Conservation (phyloP, 2,329 filamentous ascomycete genomes). For the Trichoderma sp. region DNA sequence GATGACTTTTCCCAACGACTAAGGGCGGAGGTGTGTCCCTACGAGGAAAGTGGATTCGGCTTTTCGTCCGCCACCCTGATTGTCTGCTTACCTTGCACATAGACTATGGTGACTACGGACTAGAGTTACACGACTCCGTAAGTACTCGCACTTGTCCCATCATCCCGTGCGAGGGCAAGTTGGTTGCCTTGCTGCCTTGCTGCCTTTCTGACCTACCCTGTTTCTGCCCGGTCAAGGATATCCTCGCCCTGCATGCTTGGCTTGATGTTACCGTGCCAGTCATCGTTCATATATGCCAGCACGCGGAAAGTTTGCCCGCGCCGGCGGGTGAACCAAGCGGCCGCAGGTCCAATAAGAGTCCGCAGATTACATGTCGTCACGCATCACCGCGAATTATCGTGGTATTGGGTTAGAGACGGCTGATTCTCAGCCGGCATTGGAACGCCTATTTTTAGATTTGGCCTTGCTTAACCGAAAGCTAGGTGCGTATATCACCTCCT, state of each 20-base stretch:
- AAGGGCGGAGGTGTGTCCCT: constrained; percentile 11
- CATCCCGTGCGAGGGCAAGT: background rate
- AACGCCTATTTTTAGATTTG: constrained; percentile 11
- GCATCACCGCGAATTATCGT: background rate
- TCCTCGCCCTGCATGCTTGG: background rate
- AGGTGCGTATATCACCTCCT: background rate
- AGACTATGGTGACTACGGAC: background rate
- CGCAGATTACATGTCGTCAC: constrained; percentile 1
- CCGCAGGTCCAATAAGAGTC: constrained; percentile 16
- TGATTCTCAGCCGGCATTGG: background rate
- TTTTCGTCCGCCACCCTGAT: background rate
- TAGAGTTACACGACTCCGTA: background rate
- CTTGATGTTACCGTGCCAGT: background rate
- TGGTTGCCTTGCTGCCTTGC: background rate
- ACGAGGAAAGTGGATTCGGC: constrained; percentile 7
- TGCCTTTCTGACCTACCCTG: constrained; percentile 1
- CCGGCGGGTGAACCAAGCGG: constrained; percentile 12
- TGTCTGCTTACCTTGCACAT: background rate
- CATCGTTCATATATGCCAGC: background rate
- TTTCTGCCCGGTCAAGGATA: background rate
- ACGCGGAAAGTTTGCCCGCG: constrained; percentile 11
- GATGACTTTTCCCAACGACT: background rate
- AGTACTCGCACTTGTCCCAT: background rate
- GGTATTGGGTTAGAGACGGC: background rate
- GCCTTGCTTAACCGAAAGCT: background rate